Conservation (phyloP, 2,329 filamentous ascomycete species). For the Mariannaea elegans region DNA sequence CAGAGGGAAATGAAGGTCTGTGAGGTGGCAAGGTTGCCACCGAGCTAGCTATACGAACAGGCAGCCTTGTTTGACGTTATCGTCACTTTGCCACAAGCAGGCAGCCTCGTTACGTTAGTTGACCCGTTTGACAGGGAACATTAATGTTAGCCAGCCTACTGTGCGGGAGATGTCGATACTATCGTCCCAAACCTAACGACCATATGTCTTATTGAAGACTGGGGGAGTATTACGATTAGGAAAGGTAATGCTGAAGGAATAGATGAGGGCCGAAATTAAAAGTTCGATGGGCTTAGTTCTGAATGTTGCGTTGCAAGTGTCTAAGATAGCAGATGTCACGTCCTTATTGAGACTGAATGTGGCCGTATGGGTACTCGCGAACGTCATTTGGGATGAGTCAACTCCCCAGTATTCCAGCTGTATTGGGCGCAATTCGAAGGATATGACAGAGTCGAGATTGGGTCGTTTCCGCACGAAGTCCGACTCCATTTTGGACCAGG, state of each 20-base stretch:
- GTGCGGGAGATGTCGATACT: conserved; percentile 42
- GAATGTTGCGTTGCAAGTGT: conserved; percentile 29
- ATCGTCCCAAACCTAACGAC: conserved; percentile 43
- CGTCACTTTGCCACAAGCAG: no score
- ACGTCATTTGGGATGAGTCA: background rate
- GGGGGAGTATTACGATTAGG: conserved; percentile 33
- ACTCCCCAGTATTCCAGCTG: background rate
- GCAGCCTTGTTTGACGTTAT: no score
- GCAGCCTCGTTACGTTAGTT: no score
- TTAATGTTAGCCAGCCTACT: conserved; percentile 49
- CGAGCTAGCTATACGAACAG: no score
- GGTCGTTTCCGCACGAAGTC: background rate
- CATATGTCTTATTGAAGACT: conserved; percentile 45
- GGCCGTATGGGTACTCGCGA: no score
- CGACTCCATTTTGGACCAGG: background rate
- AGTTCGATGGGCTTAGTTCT: conserved; percentile 44
- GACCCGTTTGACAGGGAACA: conserved; percentile 45
- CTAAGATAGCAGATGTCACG: conserved; percentile 18
- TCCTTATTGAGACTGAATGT: background rate
- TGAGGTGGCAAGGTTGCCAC: no score
- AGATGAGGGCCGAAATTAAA: conserved; percentile 38
- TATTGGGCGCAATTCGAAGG: background rate
- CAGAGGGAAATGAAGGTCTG: no score
- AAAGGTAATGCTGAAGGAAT: conserved; percentile 39
- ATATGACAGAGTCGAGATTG: background rate